phyloP scores from a whole-genome alignment of 2,329 filamentous ascomycete genomes.

The Cytospora paraplurivora region DNA sequence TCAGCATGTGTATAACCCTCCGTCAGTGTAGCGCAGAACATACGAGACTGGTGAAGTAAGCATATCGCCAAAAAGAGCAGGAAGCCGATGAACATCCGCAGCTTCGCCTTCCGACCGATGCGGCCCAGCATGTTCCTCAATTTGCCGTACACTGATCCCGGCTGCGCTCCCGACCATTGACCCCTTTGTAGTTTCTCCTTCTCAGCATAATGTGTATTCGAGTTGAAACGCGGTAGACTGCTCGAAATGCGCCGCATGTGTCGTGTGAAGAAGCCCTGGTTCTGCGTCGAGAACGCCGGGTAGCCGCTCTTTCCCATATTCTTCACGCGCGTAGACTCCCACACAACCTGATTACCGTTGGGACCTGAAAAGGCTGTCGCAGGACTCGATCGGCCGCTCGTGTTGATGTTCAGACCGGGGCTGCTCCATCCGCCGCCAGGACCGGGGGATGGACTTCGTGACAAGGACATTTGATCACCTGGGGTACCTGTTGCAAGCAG shows the following conservation, averaged over 20 bases:
- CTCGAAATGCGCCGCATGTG: conserved; percentile 81
- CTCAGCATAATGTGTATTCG: conserved; percentile 61
- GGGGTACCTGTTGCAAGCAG: conserved; percentile 52
- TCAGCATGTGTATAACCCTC: conserved; percentile 33
- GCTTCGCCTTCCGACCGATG: conserved; percentile 66
- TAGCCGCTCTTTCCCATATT: conserved; percentile 70
- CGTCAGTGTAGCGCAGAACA: conserved; percentile 31
- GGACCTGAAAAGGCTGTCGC: conserved; percentile 51
- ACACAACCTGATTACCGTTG: conserved; percentile 64
- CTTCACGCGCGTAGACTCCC: conserved; percentile 80
- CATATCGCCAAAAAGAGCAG: conserved; percentile 62
- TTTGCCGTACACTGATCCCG: conserved; percentile 50
- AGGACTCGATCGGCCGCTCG: conserved; percentile 70
- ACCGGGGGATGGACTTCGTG: conserved; percentile 83
- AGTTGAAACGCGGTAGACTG: conserved; percentile 73
- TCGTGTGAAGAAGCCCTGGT: conserved; percentile 83
- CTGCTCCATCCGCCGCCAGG: conserved; percentile 87
- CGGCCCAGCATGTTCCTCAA: conserved; percentile 49
- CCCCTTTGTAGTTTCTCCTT: conserved; percentile 75
- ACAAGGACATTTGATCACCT: conserved; percentile 72
- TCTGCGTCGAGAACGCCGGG: conserved; percentile 77
- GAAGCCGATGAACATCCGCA: conserved; percentile 61
- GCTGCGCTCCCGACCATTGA: conserved; percentile 50
- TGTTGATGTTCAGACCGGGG: conserved; percentile 71
- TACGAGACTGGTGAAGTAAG: conserved; percentile 74